Evolutionary conservation across 805 yeast species (phyloP), one percentile per base, ranked within the genome.

Genomic region (Debaryomyces prosopidis): DNA sequence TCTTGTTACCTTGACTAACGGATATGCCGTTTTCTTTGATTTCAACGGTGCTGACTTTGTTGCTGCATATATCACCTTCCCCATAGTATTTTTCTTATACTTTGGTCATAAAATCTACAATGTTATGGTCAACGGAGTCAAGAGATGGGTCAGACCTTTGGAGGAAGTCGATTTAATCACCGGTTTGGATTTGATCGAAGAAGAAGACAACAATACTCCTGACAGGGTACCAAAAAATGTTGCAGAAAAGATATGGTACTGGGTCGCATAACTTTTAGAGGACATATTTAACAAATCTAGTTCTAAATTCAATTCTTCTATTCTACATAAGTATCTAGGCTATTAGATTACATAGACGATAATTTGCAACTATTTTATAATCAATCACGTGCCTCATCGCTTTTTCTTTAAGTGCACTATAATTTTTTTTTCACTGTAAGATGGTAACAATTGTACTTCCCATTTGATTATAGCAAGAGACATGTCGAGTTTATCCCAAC

Each of bases 61-160:
- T 41, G 90, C 91, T 28, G 86, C 90, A 8, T 85, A 85, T 63
- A 72, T 85, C 48, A 84, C 89, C 0, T 58, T 85, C 40, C 87
- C 85, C 30, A 71, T 79, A 46, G 74, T 81, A 50, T 48, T 78
- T 3, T 65, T 66, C 4, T 66, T 85, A 37, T 85, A 80, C 61
- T 49, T 77, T 36, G 87, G 82, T 5, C 89, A 84, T 65, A 78
- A 80, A 54, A 5, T 73, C 4, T 80, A 73, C 63, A 65, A 68
- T 31, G 69, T 52, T 47, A 49, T 54, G 43, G 39, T 18, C n/a
- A 51, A 60, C 5, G 67, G 66, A 3, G 57, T 54, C 14, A 57
- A 48, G 32, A 51, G 54, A 40, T 73, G 79, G 72, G 66, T 74
- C 48, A 68, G 69, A 18, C 82, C 86, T 18, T 62, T 75, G 2